A percentile compares a stretch with the other conserved stretches of the same genome.
Evolutionary conservation across 345 rosid species (phyloP).

Genomic region (Ailanthus altissimus): DNA sequence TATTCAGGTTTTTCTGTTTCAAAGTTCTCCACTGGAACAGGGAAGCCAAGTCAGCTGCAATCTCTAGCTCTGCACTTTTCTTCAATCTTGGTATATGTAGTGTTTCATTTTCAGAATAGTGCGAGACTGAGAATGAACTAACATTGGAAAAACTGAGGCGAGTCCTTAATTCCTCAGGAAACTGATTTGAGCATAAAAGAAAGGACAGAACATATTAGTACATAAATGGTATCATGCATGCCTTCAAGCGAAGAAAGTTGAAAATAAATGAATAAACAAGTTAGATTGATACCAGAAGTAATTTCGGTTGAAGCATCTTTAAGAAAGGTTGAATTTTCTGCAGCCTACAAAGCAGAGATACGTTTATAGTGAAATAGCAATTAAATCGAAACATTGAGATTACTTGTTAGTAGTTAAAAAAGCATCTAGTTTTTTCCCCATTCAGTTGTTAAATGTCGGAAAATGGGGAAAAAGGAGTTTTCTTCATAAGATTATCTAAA

Average conservation of each 20-base stretch:
- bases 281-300: conserved; percentile 51
- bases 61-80: conserved; percentile 43
- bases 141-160: conserved; percentile 31
- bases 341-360: conserved; percentile 35
- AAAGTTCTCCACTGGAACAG: conserved; percentile 48
- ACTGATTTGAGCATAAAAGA: conserved; percentile 38
- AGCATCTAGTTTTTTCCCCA: background rate
- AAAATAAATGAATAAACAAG: background rate
- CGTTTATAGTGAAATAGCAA: background rate
- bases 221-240: background rate
- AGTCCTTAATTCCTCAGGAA: conserved; percentile 56
- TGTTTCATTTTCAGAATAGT: conserved; percentile 55
- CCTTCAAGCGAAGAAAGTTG: conserved; percentile 1
- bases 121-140: conserved; percentile 32
- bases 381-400: background rate
- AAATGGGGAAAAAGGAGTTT: background rate
- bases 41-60: conserved; percentile 55
- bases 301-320: conserved; percentile 61
- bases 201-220: background rate
- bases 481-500: background rate
- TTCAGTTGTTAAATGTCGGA: background rate
- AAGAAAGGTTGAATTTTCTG: conserved; percentile 52
- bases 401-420: background rate
- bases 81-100: conserved; percentile 37
- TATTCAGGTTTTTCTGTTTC: conserved; percentile 35